A percentile compares a stretch with the other conserved stretches of the same genome.
Conservation (phyloP, 208 protist species). For the Wallacemonas sp. region DNA sequence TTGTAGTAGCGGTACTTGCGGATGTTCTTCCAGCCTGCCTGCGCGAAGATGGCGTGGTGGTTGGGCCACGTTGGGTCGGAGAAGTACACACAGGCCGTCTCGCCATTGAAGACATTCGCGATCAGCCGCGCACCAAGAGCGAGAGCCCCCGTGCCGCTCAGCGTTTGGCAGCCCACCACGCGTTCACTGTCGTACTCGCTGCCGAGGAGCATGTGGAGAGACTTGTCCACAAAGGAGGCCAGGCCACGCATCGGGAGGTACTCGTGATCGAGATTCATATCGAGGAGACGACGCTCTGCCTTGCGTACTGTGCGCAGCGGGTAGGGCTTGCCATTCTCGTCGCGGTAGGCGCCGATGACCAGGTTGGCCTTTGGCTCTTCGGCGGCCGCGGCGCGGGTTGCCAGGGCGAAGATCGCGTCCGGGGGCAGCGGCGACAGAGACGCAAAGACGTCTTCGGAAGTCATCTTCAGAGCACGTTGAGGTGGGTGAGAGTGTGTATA, state of each 20-base stretch:
- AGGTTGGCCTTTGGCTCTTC: constrained; percentile 94
- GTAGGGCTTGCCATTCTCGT: constrained; percentile 92
- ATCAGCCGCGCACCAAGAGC: constrained; percentile 69
- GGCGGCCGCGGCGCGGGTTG: constrained; percentile 32
- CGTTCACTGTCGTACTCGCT: constrained; percentile 39
- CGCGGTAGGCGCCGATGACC: constrained; percentile 97
- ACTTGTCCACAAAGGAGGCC: constrained; percentile 71
- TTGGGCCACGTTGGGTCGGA: constrained; percentile 90
- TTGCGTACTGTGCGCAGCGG: constrained; percentile 91
- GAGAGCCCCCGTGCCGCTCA: constrained; percentile 92
- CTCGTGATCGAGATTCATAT: constrained; percentile 93
- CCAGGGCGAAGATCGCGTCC: constrained; percentile 58
- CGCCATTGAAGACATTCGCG: constrained; percentile 21
- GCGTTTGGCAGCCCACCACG: constrained; percentile 75
- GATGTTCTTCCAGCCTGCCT: constrained; percentile 57
- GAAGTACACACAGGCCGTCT: constrained; percentile 61
- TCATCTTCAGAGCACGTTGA: too few species aligned
- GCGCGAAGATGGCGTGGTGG: constrained; percentile 67
- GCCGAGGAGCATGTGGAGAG: constrained; percentile 90
- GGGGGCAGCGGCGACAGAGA: constrained; percentile 83
- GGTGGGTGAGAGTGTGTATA: too few species aligned
- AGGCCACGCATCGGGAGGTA: constrained; percentile 96
- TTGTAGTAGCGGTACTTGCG: constrained; percentile 85
- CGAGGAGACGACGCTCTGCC: constrained; percentile 72
- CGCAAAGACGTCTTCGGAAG: not conserved